Conservation (phyloP, 2,329 filamentous ascomycete genomes). For the Aspergillus eucalypticola region DNA sequence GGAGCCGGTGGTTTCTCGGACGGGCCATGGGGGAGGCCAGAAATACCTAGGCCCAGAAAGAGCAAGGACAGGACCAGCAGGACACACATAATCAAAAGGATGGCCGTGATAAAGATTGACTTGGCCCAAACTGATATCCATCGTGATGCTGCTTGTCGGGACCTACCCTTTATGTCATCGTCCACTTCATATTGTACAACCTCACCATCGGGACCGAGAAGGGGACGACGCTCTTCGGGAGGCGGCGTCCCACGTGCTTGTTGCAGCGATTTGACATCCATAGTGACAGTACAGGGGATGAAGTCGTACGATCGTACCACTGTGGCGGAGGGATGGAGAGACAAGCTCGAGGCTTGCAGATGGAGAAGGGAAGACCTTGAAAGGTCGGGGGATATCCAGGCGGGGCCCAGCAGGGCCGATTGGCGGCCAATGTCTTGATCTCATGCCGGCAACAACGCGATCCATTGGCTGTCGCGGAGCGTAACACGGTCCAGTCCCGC, state of each 20-base stretch:
- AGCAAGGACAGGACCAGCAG: conserved; percentile 6
- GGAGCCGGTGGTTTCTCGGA: not conserved
- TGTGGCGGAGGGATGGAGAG: not conserved
- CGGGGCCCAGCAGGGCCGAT: not conserved
- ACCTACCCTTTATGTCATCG: not conserved
- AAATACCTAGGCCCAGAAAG: conserved; percentile 15
- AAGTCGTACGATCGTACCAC: not conserved
- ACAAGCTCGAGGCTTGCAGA: not conserved
- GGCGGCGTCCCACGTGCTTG: not conserved
- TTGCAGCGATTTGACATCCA: not conserved
- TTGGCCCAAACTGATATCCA: not conserved
- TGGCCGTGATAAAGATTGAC: not conserved
- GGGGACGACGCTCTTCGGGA: not conserved
- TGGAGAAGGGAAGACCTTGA: not conserved
- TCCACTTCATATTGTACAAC: not conserved
- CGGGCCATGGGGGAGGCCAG: conserved; percentile 8
- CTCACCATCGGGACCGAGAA: not conserved
- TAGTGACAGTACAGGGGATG: not conserved
- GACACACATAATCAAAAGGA: not conserved
- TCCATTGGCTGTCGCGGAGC: not conserved
- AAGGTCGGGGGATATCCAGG: not conserved
- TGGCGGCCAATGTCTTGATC: not conserved
- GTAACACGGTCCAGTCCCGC: not conserved
- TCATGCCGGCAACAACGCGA: not conserved
- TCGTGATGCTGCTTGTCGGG: not conserved